A percentile compares a stretch with the other conserved stretches of the same genome.
These are phyloP conservation scores for Hirschfeldia incana DNA, from an alignment of 345 rosid species.

Conservation along the genomic window DNA sequence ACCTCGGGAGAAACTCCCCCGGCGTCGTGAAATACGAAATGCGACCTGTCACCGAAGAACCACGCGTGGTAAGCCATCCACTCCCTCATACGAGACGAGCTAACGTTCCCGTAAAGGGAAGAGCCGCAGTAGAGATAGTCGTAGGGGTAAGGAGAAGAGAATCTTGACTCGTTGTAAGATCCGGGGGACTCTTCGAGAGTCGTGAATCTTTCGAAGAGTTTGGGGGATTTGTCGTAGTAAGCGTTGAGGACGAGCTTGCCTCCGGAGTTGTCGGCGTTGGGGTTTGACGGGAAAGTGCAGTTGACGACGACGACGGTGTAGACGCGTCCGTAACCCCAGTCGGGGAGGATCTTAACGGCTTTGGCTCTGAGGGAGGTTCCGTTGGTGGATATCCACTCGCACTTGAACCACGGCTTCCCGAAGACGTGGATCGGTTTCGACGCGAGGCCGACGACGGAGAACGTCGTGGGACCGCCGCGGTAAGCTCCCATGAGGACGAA, in stretches of 20 bases:
- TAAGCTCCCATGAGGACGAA: conserved; percentile 89
- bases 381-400: conserved; percentile 76
- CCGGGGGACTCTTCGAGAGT: conserved; percentile 68
- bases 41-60: conserved; percentile 82
- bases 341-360: conserved; percentile 74
- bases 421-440: conserved; percentile 78
- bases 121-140: conserved; percentile 88
- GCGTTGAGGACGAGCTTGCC: conserved; percentile 74
- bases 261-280: conserved; percentile 62
- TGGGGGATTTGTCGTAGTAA: conserved; percentile 54
- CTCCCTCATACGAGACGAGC: conserved; percentile 66
- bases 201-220: conserved; percentile 53
- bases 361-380: conserved; percentile 58
- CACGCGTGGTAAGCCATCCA: conserved; percentile 96
- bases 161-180: conserved; percentile 51
- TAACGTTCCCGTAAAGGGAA: conserved; percentile 74
- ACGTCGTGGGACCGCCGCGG: conserved; percentile 74
- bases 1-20: conserved; percentile 73
- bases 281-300: conserved; percentile 61
- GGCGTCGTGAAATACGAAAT: conserved; percentile 87
- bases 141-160: conserved; percentile 56
- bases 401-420: conserved; percentile 73
- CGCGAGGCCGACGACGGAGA: conserved; percentile 77
- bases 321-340: conserved; percentile 89
- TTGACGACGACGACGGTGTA: conserved; percentile 84